Evolutionary conservation across 139 green algal species (phyloP).

Genomic region (Closterium sp.): DNA sequence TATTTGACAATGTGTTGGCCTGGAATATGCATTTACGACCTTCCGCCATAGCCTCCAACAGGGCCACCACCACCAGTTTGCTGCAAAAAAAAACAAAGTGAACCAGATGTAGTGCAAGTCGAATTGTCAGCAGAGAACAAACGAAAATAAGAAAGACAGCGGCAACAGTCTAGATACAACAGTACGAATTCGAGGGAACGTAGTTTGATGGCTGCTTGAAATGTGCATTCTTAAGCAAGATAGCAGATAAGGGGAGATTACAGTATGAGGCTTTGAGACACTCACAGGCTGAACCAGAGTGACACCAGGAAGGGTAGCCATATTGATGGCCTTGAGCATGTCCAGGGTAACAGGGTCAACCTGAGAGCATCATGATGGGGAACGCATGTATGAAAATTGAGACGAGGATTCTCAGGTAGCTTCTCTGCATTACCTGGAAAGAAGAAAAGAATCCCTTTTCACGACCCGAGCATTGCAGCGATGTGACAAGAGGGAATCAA

Average conservation of each 20-base stretch:
- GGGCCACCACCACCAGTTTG: neutral
- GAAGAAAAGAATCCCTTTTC: too few species aligned
- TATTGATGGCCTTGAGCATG: conserved; percentile 91
- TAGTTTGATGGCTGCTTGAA: neutral
- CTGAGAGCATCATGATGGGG: conserved; percentile 34
- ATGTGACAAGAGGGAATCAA: too few species aligned
- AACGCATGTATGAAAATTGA: neutral
- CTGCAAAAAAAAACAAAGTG: neutral
- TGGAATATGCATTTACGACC: neutral
- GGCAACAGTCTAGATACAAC: neutral
- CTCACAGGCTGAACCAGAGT: conserved; percentile 7
- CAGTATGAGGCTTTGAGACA: neutral
- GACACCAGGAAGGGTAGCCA: conserved; percentile 86
- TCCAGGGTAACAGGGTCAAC: conserved; percentile 96
- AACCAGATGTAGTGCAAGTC: neutral
- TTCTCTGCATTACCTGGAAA: neutral
- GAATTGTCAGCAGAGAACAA: neutral
- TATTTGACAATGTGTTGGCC: neutral
- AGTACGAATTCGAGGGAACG: neutral
- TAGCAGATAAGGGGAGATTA: too few species aligned
- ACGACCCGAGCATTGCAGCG: too few species aligned
- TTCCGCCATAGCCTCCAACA: neutral
- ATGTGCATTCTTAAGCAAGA: too few species aligned
- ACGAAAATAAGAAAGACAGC: neutral
- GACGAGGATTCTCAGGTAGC: neutral